Evolutionary conservation across 129 eudicot species (phyloP).

Genomic region (Calendula officinalis): DNA sequence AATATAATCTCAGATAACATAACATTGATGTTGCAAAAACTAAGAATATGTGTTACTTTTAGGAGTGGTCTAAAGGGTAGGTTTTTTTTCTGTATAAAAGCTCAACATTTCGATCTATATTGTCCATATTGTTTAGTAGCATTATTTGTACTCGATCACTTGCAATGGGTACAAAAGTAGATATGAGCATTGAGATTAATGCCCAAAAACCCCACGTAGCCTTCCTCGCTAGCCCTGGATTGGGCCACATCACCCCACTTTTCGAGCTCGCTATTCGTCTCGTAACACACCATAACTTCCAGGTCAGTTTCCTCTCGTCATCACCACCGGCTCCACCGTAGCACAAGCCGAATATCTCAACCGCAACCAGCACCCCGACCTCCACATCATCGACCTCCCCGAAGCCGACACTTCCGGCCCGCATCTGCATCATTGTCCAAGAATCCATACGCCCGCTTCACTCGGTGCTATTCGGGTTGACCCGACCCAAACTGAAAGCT

Average conservation of each 20-base stretch:
- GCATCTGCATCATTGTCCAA: constrained; percentile 17
- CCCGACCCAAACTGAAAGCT: constrained; percentile 27
- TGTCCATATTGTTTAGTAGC: no score
- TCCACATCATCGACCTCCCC: constrained; percentile 42
- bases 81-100: no score
- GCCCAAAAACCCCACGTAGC: constrained; percentile 43
- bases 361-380: constrained; percentile 27
- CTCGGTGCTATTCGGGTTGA: constrained; percentile 11
- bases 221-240: constrained; percentile 57
- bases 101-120: no score
- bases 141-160: no score
- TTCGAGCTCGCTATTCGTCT: constrained; percentile 44
- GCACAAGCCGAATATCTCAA: constrained; percentile 31
- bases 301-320: constrained; percentile 44
- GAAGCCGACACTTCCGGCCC: constrained; percentile 29
- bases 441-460: constrained; percentile 38
- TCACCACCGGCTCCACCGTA: constrained; percentile 29
- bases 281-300: constrained; percentile 29
- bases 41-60: no score
- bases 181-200: not conserved
- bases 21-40: no score
- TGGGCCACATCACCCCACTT: constrained; percentile 53
- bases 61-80: no score
- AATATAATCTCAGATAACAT: no score
- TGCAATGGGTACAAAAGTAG: not conserved